Conservation (phyloP, 2,329 filamentous ascomycete genomes). For the Tolypocladium tropicale region DNA sequence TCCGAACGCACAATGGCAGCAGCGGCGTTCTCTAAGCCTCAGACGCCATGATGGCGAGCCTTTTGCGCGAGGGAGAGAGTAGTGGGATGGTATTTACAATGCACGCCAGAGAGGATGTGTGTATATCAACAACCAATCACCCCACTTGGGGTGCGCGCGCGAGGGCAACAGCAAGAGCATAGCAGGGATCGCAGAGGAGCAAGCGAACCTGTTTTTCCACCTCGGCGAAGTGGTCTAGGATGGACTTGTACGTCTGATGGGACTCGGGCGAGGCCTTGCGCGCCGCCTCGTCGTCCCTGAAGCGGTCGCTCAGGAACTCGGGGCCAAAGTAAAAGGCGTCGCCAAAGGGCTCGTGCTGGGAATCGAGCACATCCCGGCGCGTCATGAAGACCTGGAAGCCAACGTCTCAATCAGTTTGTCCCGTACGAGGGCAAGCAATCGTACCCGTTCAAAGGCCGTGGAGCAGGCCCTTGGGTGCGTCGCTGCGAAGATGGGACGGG, state of each 20-base stretch:
- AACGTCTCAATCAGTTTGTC: not conserved
- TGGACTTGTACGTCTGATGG: slow-evolving; percentile 61
- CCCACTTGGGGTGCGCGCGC: slow-evolving; percentile 1
- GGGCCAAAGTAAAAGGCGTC: slow-evolving; percentile 95
- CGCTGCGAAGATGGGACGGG: slow-evolving; percentile 66
- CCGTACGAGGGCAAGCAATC: slow-evolving; percentile 14
- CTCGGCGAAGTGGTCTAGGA: slow-evolving; percentile 65
- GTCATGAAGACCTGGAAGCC: slow-evolving; percentile 86
- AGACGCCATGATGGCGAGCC: not conserved
- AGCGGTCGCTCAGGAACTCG: slow-evolving; percentile 73
- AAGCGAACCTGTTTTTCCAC: slow-evolving; percentile 61
- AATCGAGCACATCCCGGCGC: slow-evolving; percentile 67
- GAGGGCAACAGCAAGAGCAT: slow-evolving; percentile 3
- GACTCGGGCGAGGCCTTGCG: slow-evolving; percentile 55
- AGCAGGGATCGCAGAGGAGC: slow-evolving; percentile 10
- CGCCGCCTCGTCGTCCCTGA: slow-evolving; percentile 52
- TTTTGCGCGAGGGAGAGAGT: not conserved
- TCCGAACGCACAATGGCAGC: not conserved
- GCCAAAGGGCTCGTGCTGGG: slow-evolving; percentile 91
- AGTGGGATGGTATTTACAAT: not conserved
- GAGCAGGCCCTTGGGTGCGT: slow-evolving; percentile 94
- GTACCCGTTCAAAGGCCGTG: slow-evolving; percentile 90
- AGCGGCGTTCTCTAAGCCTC: not conserved
- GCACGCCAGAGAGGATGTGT: not conserved
- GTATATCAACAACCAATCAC: not conserved